Conservation (phyloP, 441 rosid genomes). For the Arabidopsis lyrata region DNA sequence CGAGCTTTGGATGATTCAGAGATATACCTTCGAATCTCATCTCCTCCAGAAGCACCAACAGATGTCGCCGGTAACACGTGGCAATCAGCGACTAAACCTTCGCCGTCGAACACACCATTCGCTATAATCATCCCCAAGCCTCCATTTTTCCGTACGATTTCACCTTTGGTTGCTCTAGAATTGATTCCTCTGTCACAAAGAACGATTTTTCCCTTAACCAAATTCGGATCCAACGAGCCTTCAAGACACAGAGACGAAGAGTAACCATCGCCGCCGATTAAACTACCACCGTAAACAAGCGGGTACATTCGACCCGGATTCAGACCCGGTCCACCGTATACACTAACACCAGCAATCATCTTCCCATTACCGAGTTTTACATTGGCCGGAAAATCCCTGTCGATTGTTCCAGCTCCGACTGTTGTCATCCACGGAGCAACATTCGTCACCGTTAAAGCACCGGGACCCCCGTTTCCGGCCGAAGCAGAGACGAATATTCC, state of each 20-base stretch:
- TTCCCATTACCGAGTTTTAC: slow-evolving; percentile 67
- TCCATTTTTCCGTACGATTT: slow-evolving; percentile 64
- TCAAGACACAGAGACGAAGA: slow-evolving; percentile 70
- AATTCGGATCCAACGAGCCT: slow-evolving; percentile 62
- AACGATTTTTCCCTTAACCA: slow-evolving; percentile 64
- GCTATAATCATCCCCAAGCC: slow-evolving; percentile 77
- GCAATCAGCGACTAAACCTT: slow-evolving; percentile 78
- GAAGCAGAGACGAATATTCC: slow-evolving; percentile 88
- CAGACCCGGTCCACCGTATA: slow-evolving; percentile 62
- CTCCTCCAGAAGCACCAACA: slow-evolving; percentile 63
- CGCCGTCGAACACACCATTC: slow-evolving; percentile 75
- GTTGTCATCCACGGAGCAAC: slow-evolving; percentile 79
- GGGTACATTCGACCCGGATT: slow-evolving; percentile 58
- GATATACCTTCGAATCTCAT: slow-evolving; percentile 63
- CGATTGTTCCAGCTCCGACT: slow-evolving; percentile 74
- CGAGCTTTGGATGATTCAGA: slow-evolving; percentile 48
- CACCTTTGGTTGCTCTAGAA: slow-evolving; percentile 68
- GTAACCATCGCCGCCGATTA: slow-evolving; percentile 75
- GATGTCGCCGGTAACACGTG: slow-evolving; percentile 70
- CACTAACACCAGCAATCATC: slow-evolving; percentile 56
- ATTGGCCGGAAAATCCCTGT: slow-evolving; percentile 69
- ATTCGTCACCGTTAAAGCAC: slow-evolving; percentile 67
- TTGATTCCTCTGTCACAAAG: slow-evolving; percentile 78
- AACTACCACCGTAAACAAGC: slow-evolving; percentile 61
- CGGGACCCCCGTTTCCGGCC: slow-evolving; percentile 79